A percentile compares a stretch with the other conserved stretches of the same genome.
These are phyloP conservation scores for Rhynchospora breviuscula DNA, from an alignment of 176 grass and related monocot genomes.

Conservation along the genomic window DNA sequence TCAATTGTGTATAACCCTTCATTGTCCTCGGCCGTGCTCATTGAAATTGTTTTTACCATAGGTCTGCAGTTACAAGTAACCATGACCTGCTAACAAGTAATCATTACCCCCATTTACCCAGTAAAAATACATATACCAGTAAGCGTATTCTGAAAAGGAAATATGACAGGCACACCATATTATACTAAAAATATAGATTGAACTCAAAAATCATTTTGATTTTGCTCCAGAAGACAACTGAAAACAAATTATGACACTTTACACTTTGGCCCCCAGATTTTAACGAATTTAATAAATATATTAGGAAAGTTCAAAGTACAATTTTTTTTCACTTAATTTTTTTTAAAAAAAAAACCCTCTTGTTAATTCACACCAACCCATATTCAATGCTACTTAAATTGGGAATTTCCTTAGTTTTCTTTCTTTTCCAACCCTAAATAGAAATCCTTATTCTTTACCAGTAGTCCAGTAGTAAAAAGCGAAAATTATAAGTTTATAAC, in stretches of 20 bases:
- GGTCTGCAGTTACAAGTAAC: too few relatives aligned
- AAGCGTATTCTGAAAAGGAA: neutral
- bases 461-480: neutral
- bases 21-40: neutral
- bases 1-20: neutral
- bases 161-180: neutral
- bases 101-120: neutral
- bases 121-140: neutral
- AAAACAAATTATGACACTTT: neutral
- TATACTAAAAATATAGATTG: neutral
- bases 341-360: neutral
- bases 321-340: neutral
- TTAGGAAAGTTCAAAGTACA: neutral
- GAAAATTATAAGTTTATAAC: neutral
- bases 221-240: neutral
- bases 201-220: neutral
- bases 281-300: neutral
- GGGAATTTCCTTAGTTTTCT: neutral
- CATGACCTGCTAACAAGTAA: neutral
- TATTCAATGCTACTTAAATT: neutral
- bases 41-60: neutral
- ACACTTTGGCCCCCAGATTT: neutral
- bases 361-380: neutral
- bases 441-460: neutral
- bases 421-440: neutral